These are phyloP conservation scores for Stentor coeruleus DNA, from an alignment of 73 alveolate species.

Conservation along the genomic window DNA sequence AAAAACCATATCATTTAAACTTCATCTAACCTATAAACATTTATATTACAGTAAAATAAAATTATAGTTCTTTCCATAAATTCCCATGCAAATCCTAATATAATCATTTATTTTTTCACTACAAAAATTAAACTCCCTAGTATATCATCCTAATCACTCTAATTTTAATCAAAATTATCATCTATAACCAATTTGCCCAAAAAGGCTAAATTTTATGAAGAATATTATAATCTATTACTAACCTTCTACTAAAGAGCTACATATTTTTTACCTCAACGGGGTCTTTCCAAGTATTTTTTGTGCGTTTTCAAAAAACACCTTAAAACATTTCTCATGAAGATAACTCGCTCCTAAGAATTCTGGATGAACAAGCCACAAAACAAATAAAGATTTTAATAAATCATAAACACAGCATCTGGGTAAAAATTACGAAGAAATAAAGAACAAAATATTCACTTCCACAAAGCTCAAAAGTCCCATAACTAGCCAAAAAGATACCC, in stretches of 20 bases:
- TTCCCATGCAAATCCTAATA: no score
- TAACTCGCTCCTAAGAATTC: background rate
- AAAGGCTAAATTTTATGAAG: no score
- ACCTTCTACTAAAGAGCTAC: background rate
- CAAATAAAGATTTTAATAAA: background rate
- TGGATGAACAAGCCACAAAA: slow-evolving; percentile 1
- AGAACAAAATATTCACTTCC: background rate
- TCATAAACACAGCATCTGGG: background rate
- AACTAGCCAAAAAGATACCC: background rate
- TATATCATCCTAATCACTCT: no score
- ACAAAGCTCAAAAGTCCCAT: background rate
- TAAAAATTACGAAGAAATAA: background rate
- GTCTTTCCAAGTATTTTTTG: background rate
- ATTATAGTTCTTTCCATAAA: no score
- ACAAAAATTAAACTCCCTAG: no score
- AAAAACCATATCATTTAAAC: no score
- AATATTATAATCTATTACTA: background rate
- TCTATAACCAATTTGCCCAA: no score
- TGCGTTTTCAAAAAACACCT: background rate
- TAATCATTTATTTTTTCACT: no score
- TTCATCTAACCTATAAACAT: no score
- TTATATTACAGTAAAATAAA: no score
- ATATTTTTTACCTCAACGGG: background rate
- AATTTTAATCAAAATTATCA: no score
- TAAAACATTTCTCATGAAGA: background rate